Conservation (phyloP, 2,329 filamentous ascomycete species). For the Tolypocladium amazonense region DNA sequence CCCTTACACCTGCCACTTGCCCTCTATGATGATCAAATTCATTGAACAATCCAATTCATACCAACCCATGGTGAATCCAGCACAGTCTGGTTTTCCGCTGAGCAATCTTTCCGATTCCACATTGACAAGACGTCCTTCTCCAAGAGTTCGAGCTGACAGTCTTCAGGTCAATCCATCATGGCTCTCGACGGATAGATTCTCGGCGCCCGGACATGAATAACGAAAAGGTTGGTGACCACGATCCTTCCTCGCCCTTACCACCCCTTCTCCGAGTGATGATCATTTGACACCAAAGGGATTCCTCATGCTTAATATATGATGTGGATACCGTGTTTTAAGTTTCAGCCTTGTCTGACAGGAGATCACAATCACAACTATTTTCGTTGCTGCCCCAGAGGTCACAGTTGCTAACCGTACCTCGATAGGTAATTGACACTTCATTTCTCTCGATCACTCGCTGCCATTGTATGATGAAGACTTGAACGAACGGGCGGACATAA, state of each 20-base stretch:
- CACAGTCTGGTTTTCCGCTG: constrained; percentile 45
- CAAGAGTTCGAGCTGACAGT: constrained; percentile 7
- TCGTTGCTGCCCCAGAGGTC: constrained; percentile 6
- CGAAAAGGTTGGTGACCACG: constrained; percentile 35
- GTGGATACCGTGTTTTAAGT: constrained; percentile 51
- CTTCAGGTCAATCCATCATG: constrained; percentile 4
- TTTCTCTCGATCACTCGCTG: constrained; percentile 2
- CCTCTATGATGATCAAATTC: constrained; percentile 22
- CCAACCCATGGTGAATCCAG: constrained; percentile 42
- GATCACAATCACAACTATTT: constrained; percentile 15
- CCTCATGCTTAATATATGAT: constrained; percentile 57
- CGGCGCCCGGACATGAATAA: constrained; percentile 1
- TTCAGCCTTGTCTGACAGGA: constrained; percentile 60
- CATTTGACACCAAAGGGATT: constrained; percentile 54
- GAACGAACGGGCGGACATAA: constrained; percentile 64
- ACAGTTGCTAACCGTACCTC: constrained; percentile 25
- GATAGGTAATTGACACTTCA: constrained; percentile 28
- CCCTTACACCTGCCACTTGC: constrained; percentile 2
- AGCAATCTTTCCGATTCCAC: constrained; percentile 26
- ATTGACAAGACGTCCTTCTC: neutral
- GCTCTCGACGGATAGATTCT: neutral
- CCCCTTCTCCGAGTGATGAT: constrained; percentile 42
- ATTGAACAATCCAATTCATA: constrained; percentile 56
- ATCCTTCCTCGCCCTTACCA: constrained; percentile 1
- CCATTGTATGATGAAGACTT: constrained; percentile 49